Evolutionary conservation across 2,329 filamentous ascomycete species (phyloP).

Genomic region (Aspergillus niger): DNA sequence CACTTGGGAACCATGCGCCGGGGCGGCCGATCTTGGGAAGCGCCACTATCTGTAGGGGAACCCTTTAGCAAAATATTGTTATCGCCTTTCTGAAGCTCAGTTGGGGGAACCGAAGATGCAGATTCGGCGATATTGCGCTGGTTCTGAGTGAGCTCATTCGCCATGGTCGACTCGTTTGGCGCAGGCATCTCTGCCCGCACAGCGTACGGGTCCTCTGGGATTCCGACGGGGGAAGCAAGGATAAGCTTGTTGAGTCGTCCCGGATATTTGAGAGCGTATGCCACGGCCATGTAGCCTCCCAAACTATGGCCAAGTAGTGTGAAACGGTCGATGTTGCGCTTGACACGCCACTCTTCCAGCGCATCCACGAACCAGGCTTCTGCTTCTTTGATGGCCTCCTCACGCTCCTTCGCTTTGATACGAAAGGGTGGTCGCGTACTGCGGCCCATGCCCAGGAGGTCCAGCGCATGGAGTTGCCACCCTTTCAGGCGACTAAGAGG

Average conservation of each 20-base stretch:
- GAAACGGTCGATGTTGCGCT: constrained; percentile 87
- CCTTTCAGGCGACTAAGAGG: constrained; percentile 74
- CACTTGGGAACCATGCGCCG: constrained; percentile 73
- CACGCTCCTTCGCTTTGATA: constrained; percentile 77
- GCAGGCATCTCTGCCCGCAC: constrained; percentile 79
- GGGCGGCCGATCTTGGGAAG: constrained; percentile 45
- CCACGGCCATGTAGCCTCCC: constrained; percentile 91
- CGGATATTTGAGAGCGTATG: constrained; percentile 95
- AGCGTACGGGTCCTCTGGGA: constrained; percentile 92
- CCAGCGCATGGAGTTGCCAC: constrained; percentile 90
- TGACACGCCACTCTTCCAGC: constrained; percentile 90
- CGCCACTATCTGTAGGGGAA: constrained; percentile 26
- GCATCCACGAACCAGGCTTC: constrained; percentile 97
- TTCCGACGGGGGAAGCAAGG: constrained; percentile 87
- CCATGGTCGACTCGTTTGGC: constrained; percentile 69
- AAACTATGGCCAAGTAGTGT: constrained; percentile 91
- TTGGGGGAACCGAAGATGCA: constrained; percentile 22
- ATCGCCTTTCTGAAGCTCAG: constrained; percentile 38
- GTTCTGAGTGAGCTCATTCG: constrained; percentile 78
- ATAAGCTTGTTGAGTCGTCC: constrained; percentile 95
- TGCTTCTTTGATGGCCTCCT: constrained; percentile 80
- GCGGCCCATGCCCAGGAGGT: constrained; percentile 93
- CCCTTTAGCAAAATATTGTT: constrained; percentile 58
- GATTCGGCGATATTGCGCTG: constrained; percentile 52
- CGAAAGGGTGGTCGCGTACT: constrained; percentile 81